Percentiles rank a stretch among this genome's conserved stretches.
Conservation (phyloP, 2,329 filamentous ascomycete genomes). For the Microsporum canis region DNA sequence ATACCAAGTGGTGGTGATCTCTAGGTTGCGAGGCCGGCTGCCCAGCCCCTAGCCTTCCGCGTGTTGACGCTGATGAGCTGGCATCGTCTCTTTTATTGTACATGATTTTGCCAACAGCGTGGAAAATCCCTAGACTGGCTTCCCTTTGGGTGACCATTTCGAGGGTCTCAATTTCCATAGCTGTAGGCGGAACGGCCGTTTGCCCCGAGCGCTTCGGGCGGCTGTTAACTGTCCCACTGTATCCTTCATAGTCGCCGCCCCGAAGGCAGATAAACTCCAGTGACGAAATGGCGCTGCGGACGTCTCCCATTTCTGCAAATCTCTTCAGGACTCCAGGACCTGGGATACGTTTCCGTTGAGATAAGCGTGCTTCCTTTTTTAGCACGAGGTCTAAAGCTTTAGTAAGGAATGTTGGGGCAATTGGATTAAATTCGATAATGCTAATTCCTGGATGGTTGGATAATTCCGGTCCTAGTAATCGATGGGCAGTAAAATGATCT, state of each 20-base stretch:
- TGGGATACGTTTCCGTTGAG: conserved; percentile 56
- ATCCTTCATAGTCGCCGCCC: conserved; percentile 60
- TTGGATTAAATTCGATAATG: conserved; percentile 82
- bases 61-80: conserved; percentile 20
- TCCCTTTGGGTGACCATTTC: conserved; percentile 77
- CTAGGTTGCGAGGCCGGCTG: conserved; percentile 49
- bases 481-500: conserved; percentile 87
- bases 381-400: conserved; percentile 76
- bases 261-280: conserved; percentile 86
- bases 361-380: conserved; percentile 71
- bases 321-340: conserved; percentile 66
- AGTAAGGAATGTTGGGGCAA: conserved; percentile 72
- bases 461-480: conserved; percentile 76
- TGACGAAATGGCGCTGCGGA: conserved; percentile 82
- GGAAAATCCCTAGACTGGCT: conserved; percentile 84
- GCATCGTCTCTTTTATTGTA: conserved; percentile 73
- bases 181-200: conserved; percentile 45
- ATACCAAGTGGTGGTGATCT: conserved; percentile 47
- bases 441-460: conserved; percentile 66
- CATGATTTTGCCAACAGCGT: conserved; percentile 88
- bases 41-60: conserved; percentile 34
- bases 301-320: conserved; percentile 78
- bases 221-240: conserved; percentile 60
- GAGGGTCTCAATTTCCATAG: conserved; percentile 66
- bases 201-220: conserved; percentile 53